These are phyloP conservation scores for Phytophthora tubulina DNA, from an alignment of 352 stramenopile species.

Conservation along the genomic window DNA sequence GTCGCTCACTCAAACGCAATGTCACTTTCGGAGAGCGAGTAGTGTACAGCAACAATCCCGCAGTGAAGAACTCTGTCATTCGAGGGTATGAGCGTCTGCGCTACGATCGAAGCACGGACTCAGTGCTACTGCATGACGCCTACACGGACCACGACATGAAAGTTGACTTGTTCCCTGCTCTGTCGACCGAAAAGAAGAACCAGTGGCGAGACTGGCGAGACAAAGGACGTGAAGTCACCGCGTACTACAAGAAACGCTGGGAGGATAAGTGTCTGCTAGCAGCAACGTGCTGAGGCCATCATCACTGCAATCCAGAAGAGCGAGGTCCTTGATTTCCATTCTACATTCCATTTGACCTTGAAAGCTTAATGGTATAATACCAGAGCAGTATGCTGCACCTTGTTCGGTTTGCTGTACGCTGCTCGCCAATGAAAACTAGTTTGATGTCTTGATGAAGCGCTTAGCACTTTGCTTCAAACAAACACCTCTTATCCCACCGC, in stretches of 20 bases:
- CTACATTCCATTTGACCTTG: not conserved
- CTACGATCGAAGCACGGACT: conserved; percentile 43
- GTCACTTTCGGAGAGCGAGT: conserved; percentile 38
- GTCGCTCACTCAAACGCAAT: conserved; percentile 52
- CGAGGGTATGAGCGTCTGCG: conserved; percentile 47
- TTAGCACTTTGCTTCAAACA: conserved; percentile 30
- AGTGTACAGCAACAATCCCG: conserved; percentile 65
- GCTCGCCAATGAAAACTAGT: conserved; percentile 8
- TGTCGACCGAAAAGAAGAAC: conserved; percentile 18
- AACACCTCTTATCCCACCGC: conserved; percentile 53
- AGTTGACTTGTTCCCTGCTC: conserved; percentile 39
- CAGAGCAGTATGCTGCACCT: conserved; percentile 12
- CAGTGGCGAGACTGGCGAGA: conserved; percentile 24
- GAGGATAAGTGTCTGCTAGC: conserved; percentile 38
- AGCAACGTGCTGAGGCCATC: not conserved
- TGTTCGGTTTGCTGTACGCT: conserved; percentile 1
- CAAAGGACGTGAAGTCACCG: conserved; percentile 44
- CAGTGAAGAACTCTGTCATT: conserved; percentile 47
- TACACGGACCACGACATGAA: conserved; percentile 42
- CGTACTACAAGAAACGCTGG: conserved; percentile 45
- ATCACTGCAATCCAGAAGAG: too few relatives aligned
- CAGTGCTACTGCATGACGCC: conserved; percentile 45
- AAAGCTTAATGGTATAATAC: not conserved
- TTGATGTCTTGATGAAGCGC: not conserved
- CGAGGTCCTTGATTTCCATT: not conserved